Conservation (phyloP, 768 basidiomycete genomes). For the Phylloporus sp. region DNA sequence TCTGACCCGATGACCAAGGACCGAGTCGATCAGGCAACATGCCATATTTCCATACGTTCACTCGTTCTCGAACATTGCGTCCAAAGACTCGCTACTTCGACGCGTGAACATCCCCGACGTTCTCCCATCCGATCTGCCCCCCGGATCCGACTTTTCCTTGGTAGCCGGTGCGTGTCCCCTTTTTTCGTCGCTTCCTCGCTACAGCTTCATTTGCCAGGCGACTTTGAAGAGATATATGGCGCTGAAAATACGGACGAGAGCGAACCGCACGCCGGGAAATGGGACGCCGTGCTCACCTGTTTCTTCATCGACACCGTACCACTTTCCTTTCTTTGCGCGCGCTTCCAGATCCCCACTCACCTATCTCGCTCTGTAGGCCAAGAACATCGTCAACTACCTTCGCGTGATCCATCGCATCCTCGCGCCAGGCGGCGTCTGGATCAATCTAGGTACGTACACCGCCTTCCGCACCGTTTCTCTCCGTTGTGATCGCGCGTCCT, state of each 20-base stretch:
- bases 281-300: constrained; percentile 89
- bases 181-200: background rate
- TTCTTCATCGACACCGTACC: constrained; percentile 97
- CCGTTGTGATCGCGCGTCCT: background rate
- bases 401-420: constrained; percentile 81
- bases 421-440: constrained; percentile 84
- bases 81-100: constrained; percentile 56
- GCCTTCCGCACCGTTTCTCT: background rate
- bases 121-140: constrained; percentile 64
- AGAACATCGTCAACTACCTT: constrained; percentile 88
- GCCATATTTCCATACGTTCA: constrained; percentile 88
- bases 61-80: constrained; percentile 79
- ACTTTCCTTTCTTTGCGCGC: too few relatives aligned
- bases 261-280: constrained; percentile 70
- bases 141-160: constrained; percentile 66
- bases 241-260: constrained; percentile 41
- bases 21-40: constrained; percentile 60
- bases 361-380: constrained; percentile 49
- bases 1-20: constrained; percentile 37
- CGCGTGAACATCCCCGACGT: constrained; percentile 79
- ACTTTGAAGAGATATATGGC: constrained; percentile 92
- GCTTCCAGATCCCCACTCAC: too few relatives aligned
- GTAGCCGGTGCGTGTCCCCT: constrained; percentile 61
- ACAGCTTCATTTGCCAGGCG: constrained; percentile 45
- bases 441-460: constrained; percentile 54